Base-by-base conservation (phyloP, 257 asterid genomes). In the Linaria vulgaris region DNA sequence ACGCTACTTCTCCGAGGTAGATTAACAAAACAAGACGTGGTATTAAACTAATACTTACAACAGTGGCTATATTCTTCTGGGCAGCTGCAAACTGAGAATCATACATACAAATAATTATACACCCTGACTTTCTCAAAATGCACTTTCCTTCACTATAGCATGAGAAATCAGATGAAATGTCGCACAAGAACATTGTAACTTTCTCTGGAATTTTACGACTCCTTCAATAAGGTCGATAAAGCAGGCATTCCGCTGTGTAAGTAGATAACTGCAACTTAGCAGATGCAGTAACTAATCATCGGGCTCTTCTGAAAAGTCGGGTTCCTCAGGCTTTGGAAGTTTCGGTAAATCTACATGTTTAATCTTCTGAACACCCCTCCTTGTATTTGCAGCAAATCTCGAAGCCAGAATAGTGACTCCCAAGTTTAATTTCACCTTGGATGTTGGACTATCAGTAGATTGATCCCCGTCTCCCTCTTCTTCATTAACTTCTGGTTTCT, bases 381-480 rank as follows among this genome's bases (percentile, higher is more conserved):
- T 82, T 1, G 97, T 85, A 78, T 78, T 90, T 60, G 94, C 91
- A 24, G 97, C 98, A 67, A 91, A 91, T 68, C 91, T 82, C 16
- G 95, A 88, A 53, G 96, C 98, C 70, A 91, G 63, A 57, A 91
- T 84, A 9, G 95, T 88, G 17, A 85, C 86, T 56, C 88, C 96
- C 20, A 90, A 84, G 72, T 82, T 76, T 5, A 82, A 68, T 63
- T 37, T 82, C 38, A 82, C 65, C 1, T 85, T 70, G 14, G 86
- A 60, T 16, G 67, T 69, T 12, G 79, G 61, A 45, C 59, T 58
- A 34, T 57, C 16, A 38, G 70, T 23, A 6, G 78, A 61, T 9
- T 53, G 56, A 47, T 68, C 75, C 19, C 27, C 72, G 31, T 64
- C 86, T 16, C 61, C 83, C 17, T 71, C 85, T 38, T 72, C 84